A percentile compares a stretch with the other conserved stretches of the same genome.
These are phyloP conservation scores for Gyrodon lividus DNA, from an alignment of 768 basidiomycete genomes.

Conservation along the genomic window DNA sequence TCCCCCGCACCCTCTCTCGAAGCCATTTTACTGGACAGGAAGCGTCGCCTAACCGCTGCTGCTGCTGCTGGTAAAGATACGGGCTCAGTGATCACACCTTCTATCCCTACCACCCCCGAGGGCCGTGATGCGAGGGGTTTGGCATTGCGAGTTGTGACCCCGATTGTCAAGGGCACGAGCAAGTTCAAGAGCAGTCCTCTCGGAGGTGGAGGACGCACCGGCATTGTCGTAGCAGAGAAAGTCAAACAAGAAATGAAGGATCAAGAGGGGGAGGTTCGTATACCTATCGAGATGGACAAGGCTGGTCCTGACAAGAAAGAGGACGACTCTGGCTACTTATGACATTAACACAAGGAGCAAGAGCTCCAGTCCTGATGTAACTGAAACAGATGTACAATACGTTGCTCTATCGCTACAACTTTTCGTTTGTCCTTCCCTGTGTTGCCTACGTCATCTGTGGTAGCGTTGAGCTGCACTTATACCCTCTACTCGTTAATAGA, in stretches of 20 bases:
- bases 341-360: constrained; percentile 3
- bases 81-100: constrained; percentile 1
- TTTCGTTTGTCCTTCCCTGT: neutral
- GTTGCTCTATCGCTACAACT: neutral
- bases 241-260: constrained; percentile 36
- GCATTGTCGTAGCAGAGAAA: constrained; percentile 50
- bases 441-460: constrained; percentile 10
- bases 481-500: neutral
- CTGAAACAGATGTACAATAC: neutral
- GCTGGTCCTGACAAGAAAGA: constrained; percentile 35
- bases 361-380: neutral
- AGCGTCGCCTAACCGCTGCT: constrained; percentile 45
- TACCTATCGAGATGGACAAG: constrained; percentile 36
- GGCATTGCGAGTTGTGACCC: constrained; percentile 11
- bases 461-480: constrained; percentile 15
- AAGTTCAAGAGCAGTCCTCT: constrained; percentile 78
- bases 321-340: constrained; percentile 29
- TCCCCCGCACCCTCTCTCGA: constrained; percentile 63
- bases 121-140: constrained; percentile 17
- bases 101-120: constrained; percentile 8
- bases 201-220: constrained; percentile 42
- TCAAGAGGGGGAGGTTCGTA: constrained; percentile 27
- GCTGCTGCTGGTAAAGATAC: constrained; percentile 18
- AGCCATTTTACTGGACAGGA: constrained; percentile 65
- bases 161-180: constrained; percentile 43